Evolutionary conservation across 495 filamentous ascomycete genomes (phyloP).

Genomic region (Tuber aestivum): DNA sequence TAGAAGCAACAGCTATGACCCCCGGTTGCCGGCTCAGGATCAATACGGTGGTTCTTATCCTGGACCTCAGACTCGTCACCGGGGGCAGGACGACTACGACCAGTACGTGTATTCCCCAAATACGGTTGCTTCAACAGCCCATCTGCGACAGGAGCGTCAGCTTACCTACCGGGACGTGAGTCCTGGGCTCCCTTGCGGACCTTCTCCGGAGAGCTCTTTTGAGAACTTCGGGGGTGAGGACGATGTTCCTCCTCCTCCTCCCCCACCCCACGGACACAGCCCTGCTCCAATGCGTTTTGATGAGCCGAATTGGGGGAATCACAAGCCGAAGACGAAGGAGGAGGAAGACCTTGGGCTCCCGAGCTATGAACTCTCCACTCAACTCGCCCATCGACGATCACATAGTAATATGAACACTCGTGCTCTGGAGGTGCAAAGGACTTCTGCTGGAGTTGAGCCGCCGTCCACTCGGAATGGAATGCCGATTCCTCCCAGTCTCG

Average conservation of each 20-base stretch:
- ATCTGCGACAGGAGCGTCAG: slow-evolving; percentile 18
- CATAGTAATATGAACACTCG: slow-evolving; percentile 9
- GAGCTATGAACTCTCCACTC: slow-evolving; percentile 18
- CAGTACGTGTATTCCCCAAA: slow-evolving; percentile 27
- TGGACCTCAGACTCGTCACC: slow-evolving; percentile 28
- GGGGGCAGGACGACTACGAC: slow-evolving; percentile 21
- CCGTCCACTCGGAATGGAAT: slow-evolving; percentile 34
- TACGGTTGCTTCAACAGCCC: slow-evolving; percentile 19
- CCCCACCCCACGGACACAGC: slow-evolving; percentile 33
- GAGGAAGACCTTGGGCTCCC: slow-evolving; percentile 35
- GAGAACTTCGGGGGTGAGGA: slow-evolving; percentile 19
- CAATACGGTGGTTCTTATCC: slow-evolving; percentile 33
- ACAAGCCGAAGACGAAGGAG: slow-evolving; percentile 15
- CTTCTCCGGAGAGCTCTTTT: slow-evolving; percentile 28
- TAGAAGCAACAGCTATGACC: slow-evolving; percentile 10
- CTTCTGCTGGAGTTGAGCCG: slow-evolving; percentile 29
- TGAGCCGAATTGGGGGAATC: slow-evolving; percentile 40
- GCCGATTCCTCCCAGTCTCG: slow-evolving; percentile 38
- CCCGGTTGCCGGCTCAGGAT: slow-evolving; percentile 12
- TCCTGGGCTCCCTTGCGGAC: slow-evolving; percentile 26
- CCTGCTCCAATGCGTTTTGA: slow-evolving; percentile 28
- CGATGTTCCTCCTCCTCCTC: slow-evolving; percentile 37
- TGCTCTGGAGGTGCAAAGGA: slow-evolving; percentile 18
- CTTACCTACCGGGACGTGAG: slow-evolving; percentile 16
- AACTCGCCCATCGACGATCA: slow-evolving; percentile 10